Conservation (phyloP, 169 alveolate species). For the Cryptosporidium sp. region DNA sequence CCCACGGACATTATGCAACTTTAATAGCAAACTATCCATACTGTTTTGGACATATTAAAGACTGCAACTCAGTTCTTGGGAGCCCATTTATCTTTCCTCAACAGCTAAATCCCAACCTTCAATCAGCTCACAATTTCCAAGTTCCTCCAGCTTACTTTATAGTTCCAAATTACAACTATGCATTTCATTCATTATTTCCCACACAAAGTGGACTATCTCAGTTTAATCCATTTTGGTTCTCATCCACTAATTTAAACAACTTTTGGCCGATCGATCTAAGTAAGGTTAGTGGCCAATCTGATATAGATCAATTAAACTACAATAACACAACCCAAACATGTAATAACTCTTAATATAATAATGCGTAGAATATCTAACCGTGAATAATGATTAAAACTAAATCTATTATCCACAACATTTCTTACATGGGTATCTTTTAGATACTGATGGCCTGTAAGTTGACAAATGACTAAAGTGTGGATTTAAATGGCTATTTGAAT, state of each 20-base stretch:
- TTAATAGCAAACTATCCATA: neutral
- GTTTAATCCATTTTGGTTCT: neutral
- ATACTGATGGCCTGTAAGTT: slow-evolving; percentile 60
- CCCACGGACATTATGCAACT: neutral
- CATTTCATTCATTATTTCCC: neutral
- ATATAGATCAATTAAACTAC: neutral
- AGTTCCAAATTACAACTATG: slow-evolving; percentile 32
- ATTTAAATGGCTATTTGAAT: slow-evolving; percentile 29
- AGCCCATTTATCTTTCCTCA: neutral
- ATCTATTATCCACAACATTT: slow-evolving; percentile 52
- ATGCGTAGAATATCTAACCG: neutral
- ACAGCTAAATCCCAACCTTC: neutral
- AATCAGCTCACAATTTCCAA: neutral
- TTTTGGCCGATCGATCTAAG: neutral
- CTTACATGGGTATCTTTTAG: slow-evolving; percentile 58
- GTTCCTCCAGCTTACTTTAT: slow-evolving; percentile 10
- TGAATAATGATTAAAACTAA: neutral
- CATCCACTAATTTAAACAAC: neutral
- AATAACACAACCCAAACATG: neutral
- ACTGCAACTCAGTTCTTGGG: neutral
- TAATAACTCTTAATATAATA: neutral
- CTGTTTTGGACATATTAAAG: neutral
- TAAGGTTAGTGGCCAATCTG: neutral
- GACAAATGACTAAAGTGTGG: slow-evolving; percentile 68
- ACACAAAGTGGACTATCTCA: neutral